Evolutionary conservation across 2,329 filamentous ascomycete genomes (phyloP), one percentile per base, ranked within the genome.

Genomic region (Pseudogymnoascus sp.): DNA sequence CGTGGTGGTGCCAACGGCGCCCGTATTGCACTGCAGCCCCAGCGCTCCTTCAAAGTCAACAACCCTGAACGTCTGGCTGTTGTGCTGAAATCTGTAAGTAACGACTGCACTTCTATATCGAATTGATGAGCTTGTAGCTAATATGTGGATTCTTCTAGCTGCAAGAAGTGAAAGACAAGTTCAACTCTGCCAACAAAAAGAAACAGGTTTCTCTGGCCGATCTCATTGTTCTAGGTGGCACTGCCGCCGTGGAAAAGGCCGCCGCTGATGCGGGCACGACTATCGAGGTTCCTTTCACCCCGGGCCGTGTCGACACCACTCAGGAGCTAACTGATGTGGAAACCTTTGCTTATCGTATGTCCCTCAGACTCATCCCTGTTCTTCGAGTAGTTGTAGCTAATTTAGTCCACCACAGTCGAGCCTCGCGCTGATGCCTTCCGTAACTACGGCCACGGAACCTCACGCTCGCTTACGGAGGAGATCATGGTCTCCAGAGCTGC

Each of bases 171-270:
- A 72, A 72, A 50, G 73, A 83, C 7, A 79, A 83, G 72, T 74
- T 77, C 67, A 77, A 80, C 63, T 81, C 81, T 67, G 79, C 81
- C 69, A 70, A 71, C 61, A 70, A 74, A 4, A 74, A 74, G 35
- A 84, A 84, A 78, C 79, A 81, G 71, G 78, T 85, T 47, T 84
- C 82, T 0, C 64, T 84, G 14, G 81, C 82, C 58, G 82, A 85
- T 66, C 71, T 84, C 61, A 84, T 85, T 66, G 80, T 85, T 30
- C 76, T 85, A 14, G 82, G 74, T 22, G 82, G 82, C 67, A 71
- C 68, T 61, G 81, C 81, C 9, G 81, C 79, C 20, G 67, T 85
- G 18, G 82, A 85, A 74, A 79, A 81, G 73, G 80, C 80, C 28
- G 75, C 80, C 22, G 57, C 38, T 37, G 58, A 57, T 39, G 60